phyloP scores from a whole-genome alignment of 495 filamentous ascomycete species.

The Annulohypoxylon nitens region DNA sequence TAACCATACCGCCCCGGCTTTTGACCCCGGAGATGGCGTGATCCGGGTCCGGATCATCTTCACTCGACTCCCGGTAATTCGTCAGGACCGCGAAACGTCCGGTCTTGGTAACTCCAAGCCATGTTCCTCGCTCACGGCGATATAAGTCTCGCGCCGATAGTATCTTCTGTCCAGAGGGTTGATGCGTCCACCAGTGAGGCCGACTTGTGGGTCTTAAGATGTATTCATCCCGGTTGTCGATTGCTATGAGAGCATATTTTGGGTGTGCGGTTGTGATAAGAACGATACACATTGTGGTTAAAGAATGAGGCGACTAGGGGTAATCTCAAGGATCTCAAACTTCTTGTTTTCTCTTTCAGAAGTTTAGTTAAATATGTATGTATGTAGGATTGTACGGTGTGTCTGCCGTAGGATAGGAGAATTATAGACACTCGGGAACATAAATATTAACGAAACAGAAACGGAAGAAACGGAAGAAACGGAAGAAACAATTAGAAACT shows the following conservation, averaged over 20 bases:
- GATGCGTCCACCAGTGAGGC: conserved; percentile 82
- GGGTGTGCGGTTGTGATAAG: conserved; percentile 92
- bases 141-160: conserved; percentile 66
- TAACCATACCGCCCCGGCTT: conserved; percentile 87
- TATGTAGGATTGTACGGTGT: conserved; percentile 1
- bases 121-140: conserved; percentile 77
- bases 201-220: conserved; percentile 87
- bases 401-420: conserved; percentile 7
- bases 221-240: conserved; percentile 97
- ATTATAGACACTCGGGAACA: conserved; percentile 27
- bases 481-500: conserved; percentile 13
- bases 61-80: conserved; percentile 88
- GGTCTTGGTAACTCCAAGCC: conserved; percentile 88
- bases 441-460: conserved; percentile 34
- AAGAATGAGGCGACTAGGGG: neutral
- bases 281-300: conserved; percentile 86
- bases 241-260: conserved; percentile 85
- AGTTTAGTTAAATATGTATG: conserved; percentile 14
- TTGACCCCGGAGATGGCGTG: conserved; percentile 69
- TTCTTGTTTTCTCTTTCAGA: neutral
- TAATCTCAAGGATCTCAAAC: neutral
- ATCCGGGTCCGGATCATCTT: conserved; percentile 57
- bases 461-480: conserved; percentile 3
- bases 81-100: conserved; percentile 92
- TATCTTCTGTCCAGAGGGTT: conserved; percentile 56